Percentiles rank a stretch among this genome's conserved stretches.
Conservation (phyloP, 2,329 filamentous ascomycete genomes). For the Epicoccum nigrum region DNA sequence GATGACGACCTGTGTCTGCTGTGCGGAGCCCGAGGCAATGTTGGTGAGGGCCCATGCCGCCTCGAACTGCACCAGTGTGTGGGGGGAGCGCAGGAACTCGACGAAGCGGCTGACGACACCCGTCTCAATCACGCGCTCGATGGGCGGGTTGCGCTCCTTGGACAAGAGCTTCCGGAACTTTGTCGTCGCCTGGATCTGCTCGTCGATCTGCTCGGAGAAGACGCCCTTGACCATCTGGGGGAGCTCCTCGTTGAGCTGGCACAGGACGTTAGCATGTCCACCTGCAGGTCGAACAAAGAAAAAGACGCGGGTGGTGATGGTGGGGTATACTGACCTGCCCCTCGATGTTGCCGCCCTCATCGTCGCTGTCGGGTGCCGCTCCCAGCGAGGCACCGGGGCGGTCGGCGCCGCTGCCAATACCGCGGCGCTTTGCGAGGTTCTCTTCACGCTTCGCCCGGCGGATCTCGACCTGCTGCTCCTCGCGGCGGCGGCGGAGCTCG, state of each 20-base stretch:
- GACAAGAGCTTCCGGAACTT: conserved; percentile 98
- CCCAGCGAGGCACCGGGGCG: conserved; percentile 81
- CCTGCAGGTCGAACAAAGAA: conserved; percentile 11
- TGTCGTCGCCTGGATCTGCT: conserved; percentile 95
- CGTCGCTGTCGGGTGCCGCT: conserved; percentile 93
- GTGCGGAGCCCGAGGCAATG: conserved; percentile 95
- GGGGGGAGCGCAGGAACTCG: conserved; percentile 95
- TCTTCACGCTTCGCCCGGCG: conserved; percentile 98
- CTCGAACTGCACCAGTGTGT: conserved; percentile 98
- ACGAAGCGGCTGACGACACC: conserved; percentile 97
- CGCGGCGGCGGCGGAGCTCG: conserved; percentile 95
- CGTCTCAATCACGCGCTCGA: conserved; percentile 99
- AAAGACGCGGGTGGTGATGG: background rate
- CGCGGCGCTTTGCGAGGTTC: conserved; percentile 97
- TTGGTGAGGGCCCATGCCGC: conserved; percentile 99
- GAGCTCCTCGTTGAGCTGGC: conserved; percentile 92
- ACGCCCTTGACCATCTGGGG: conserved; percentile 98
- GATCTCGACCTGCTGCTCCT: conserved; percentile 99
- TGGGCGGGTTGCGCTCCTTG: conserved; percentile 98
- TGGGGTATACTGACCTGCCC: conserved; percentile 75
- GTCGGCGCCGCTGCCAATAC: conserved; percentile 74
- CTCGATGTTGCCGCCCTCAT: conserved; percentile 94
- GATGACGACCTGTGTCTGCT: conserved; percentile 98
- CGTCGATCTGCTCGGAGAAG: conserved; percentile 98
- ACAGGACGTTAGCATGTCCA: conserved; percentile 22